A percentile compares a stretch with the other conserved stretches of the same genome.
phyloP scores from a whole-genome alignment of 2,329 filamentous ascomycete genomes.

The Pseudogymnoascus verrucosus region DNA sequence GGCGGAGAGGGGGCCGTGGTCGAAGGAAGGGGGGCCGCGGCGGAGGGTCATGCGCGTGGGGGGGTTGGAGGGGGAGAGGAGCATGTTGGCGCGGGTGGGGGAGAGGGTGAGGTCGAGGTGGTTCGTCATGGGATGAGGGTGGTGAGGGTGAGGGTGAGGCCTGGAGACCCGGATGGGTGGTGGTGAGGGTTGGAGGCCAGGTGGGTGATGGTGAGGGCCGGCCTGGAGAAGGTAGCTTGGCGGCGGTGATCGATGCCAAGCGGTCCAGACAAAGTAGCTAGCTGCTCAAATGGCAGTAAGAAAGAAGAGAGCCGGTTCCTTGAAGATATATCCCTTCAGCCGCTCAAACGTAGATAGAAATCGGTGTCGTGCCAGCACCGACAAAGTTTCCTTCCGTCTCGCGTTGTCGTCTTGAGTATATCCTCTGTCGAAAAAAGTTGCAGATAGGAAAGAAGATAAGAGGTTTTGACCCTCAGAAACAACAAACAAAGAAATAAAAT shows the following conservation, averaged over 20 bases:
- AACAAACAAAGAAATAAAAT: no score
- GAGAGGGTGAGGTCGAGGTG: slow-evolving; percentile 27
- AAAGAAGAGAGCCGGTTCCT: no score
- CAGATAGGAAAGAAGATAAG: no score
- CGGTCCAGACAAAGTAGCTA: background rate
- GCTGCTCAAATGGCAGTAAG: background rate
- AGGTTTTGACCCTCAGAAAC: no score
- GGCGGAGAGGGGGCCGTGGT: slow-evolving; percentile 47
- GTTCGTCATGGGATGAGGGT: slow-evolving; percentile 19
- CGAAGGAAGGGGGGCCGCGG: slow-evolving; percentile 43
- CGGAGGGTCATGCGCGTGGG: slow-evolving; percentile 51
- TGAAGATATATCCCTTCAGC: no score
- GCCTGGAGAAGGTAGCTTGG: no score
- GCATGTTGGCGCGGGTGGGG: slow-evolving; percentile 30
- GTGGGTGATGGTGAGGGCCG: no score
- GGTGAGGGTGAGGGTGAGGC: background rate
- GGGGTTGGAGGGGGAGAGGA: slow-evolving; percentile 28
- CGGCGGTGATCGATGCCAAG: background rate
- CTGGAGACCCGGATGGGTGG: background rate
- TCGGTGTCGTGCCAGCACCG: background rate
- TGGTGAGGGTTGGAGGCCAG: no score
- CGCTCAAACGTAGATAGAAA: background rate
- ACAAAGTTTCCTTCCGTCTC: background rate
- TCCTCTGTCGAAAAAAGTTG: no score
- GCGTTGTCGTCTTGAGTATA: no score